Evolutionary conservation across 148 eudicot species (phyloP), one percentile per base, ranked within the genome.

Genomic region (Rhododendron williamsianum): DNA sequence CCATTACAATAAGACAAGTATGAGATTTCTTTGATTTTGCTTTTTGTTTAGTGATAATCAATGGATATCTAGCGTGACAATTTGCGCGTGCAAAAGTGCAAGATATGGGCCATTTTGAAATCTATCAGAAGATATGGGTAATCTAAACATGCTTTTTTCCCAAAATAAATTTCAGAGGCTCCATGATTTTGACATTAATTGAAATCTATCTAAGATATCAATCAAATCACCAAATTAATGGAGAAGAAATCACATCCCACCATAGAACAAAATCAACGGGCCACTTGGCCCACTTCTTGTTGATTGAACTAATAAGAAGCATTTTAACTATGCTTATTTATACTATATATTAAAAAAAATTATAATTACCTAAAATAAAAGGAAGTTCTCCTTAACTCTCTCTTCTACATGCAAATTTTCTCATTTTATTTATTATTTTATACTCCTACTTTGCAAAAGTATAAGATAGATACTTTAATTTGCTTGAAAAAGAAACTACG

Each of bases 81-180:
- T 27, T 83, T 46, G 27, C 77, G 85, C 85, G 49, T 83, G 85
- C 76, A 46, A 46, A 76, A 46, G 52, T 3, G 51, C 18, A 54
- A 83, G 73, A 67, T 63, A 16, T 43, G 84, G 76, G 84, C 71
- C 30, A 65, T 23, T 52, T 65, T n/a, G 71, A 65, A 65, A 65
- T 65, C 71, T 65, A 10, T 65, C 71, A 7, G 2, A 65, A 65
- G 71, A 65, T 65, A 74, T 83, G 78, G 84, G 84, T 69, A 76
- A 83, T 71, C 49, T 0, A 46, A 27, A 15, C 78, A 30, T 8
- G 35, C 41, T 83, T 65, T 65, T 82, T n/a, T 65, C 30, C 30
- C 23, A 3, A 46, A 54, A 48, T 54, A 67, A 45, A 13, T 12
- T 69, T 46, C 84, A 69, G 2, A 27, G 23, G 23, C 58, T 41